Conservation (phyloP, 495 filamentous ascomycete genomes). For the Penicillium turbatum region DNA sequence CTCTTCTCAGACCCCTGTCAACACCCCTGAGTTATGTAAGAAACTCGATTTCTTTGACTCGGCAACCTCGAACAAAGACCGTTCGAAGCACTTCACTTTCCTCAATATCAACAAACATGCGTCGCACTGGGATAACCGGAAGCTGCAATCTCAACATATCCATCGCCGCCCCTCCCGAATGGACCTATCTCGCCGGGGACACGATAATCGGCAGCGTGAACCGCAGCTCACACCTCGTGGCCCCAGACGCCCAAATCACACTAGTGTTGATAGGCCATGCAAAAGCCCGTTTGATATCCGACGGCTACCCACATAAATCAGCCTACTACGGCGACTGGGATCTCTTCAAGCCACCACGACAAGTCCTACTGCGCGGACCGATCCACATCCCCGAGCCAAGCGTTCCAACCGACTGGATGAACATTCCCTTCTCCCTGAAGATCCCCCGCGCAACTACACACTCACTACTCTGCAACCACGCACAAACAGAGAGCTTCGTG, state of each 20-base stretch:
- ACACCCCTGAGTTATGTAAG: neutral
- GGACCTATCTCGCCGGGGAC: constrained; percentile 1
- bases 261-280: neutral
- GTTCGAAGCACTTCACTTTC: neutral
- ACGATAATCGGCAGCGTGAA: constrained; percentile 6
- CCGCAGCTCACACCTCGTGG: neutral
- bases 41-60: neutral
- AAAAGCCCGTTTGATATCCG: neutral
- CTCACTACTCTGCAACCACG: neutral
- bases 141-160: neutral
- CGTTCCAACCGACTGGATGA: neutral
- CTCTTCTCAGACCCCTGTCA: no score
- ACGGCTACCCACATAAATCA: neutral
- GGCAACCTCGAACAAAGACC: neutral
- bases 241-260: neutral
- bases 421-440: neutral
- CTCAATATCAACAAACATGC: neutral
- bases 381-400: neutral
- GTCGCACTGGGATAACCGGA: neutral
- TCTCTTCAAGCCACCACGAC: neutral
- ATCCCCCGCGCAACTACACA: neutral
- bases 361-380: neutral
- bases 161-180: neutral
- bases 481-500: neutral
- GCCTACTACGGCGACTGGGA: neutral